A percentile compares a stretch with the other conserved stretches of the same genome.
Evolutionary conservation across 2,329 filamentous ascomycete species (phyloP).

Genomic region (Pseudogymnoascus sp.): DNA sequence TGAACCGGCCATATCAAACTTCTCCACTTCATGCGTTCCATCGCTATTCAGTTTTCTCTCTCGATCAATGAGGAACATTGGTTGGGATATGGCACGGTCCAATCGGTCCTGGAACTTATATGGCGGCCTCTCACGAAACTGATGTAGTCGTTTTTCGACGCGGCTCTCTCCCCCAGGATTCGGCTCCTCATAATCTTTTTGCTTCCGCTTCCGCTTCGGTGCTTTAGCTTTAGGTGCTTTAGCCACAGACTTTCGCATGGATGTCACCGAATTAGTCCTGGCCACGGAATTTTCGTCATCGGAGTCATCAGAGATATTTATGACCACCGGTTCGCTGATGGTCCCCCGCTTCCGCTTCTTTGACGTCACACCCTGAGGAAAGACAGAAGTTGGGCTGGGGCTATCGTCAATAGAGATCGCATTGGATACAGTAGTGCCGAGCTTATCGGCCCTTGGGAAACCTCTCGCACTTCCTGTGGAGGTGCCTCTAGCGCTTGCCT

Average conservation of each 20-base stretch:
- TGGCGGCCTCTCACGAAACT: slow-evolving; percentile 38
- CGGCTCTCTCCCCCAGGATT: background rate
- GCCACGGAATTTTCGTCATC: background rate
- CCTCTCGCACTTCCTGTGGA: background rate
- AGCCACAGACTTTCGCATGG: background rate
- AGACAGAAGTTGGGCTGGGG: background rate
- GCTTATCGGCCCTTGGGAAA: background rate
- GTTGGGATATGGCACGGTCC: slow-evolving; percentile 42
- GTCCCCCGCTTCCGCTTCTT: background rate
- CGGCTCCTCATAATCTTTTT: background rate
- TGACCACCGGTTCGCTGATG: background rate
- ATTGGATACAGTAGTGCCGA: background rate
- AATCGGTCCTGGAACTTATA: slow-evolving; percentile 40
- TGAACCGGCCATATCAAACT: slow-evolving; percentile 50
- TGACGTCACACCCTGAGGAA: background rate
- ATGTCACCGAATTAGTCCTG: background rate
- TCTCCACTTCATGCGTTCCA: slow-evolving; percentile 38
- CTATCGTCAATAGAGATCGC: background rate
- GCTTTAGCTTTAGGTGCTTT: background rate
- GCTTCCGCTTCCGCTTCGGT: background rate
- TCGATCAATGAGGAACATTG: slow-evolving; percentile 52
- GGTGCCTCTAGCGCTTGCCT: background rate
- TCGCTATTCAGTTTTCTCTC: slow-evolving; percentile 28
- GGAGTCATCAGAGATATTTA: slow-evolving; percentile 1
- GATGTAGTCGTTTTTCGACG: slow-evolving; percentile 34